Conservation (phyloP, 805 yeast genomes). For the Teunomyces barrocoloradensis region DNA sequence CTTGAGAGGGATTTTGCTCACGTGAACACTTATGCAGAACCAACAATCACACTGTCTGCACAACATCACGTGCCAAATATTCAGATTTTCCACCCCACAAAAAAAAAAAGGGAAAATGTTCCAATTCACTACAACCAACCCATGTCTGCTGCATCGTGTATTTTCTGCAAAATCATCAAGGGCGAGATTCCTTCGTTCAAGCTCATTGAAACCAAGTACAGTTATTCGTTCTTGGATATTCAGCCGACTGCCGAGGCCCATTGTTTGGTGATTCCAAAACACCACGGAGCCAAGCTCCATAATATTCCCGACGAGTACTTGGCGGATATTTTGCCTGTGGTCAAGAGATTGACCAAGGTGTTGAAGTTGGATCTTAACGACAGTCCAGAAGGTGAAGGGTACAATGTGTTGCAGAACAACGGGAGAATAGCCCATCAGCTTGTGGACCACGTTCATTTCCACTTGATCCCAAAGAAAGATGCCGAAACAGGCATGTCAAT, state of each 20-base stretch:
- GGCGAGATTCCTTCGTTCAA: slow-evolving; percentile 96
- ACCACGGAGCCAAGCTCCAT: slow-evolving; percentile 91
- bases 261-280: slow-evolving; percentile 85
- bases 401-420: slow-evolving; percentile 88
- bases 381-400: slow-evolving; percentile 65
- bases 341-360: slow-evolving; percentile 79
- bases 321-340: slow-evolving; percentile 81
- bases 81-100: not conserved
- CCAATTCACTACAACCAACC: slow-evolving; percentile 1
- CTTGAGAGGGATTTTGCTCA: no score
- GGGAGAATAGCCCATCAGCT: slow-evolving; percentile 94
- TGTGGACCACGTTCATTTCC: slow-evolving; percentile 96
- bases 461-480: slow-evolving; percentile 86
- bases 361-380: slow-evolving; percentile 63
- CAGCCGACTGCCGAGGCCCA: slow-evolving; percentile 92
- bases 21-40: no score
- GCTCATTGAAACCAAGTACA: slow-evolving; percentile 76
- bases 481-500: slow-evolving; percentile 72
- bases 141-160: slow-evolving; percentile 49
- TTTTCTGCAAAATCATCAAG: slow-evolving; percentile 91
- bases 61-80: no score
- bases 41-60: no score
- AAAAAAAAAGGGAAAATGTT: not conserved
- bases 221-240: slow-evolving; percentile 87
- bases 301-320: slow-evolving; percentile 89